Evolutionary conservation across 441 rosid genomes (phyloP).

Genomic region (Syzygium malaccense): DNA sequence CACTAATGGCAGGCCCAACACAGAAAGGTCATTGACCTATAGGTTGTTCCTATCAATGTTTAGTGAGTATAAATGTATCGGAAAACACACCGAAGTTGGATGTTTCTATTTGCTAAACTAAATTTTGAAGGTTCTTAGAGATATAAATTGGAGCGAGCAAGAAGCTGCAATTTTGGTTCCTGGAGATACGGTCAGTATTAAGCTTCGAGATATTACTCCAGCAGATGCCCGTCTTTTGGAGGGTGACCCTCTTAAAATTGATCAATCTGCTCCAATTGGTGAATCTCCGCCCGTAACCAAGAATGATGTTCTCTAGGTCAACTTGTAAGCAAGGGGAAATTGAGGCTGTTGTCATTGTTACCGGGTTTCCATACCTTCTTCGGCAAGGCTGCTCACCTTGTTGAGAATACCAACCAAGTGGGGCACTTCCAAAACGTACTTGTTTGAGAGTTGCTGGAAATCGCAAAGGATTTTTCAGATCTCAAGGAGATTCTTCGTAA

Average conservation of each 20-base stretch:
- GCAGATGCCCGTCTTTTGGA: constrained; percentile 68
- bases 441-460: too few species aligned
- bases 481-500: too few species aligned
- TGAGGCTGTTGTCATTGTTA: constrained; percentile 66
- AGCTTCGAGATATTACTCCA: constrained; percentile 60
- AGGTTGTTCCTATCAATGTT: background rate
- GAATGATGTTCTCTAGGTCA: constrained; percentile 53
- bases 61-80: background rate
- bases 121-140: constrained; percentile 38
- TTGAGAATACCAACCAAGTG: constrained; percentile 56
- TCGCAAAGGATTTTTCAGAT: too few species aligned
- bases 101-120: background rate
- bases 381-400: constrained; percentile 75
- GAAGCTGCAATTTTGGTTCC: constrained; percentile 66
- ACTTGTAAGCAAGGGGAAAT: constrained; percentile 74
- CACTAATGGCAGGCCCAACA: constrained; percentile 76
- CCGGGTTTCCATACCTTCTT: constrained; percentile 67
- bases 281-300: constrained; percentile 60
- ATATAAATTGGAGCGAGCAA: constrained; percentile 61
- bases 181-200: constrained; percentile 59
- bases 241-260: constrained; percentile 64
- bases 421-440: constrained; percentile 59
- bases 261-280: constrained; percentile 65
- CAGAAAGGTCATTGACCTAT: constrained; percentile 32
- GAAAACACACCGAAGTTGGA: background rate